Percentiles rank a stretch among this genome's conserved stretches.
phyloP scores from a whole-genome alignment of 2,329 filamentous ascomycete species.

The Stachybotrys elegans region DNA sequence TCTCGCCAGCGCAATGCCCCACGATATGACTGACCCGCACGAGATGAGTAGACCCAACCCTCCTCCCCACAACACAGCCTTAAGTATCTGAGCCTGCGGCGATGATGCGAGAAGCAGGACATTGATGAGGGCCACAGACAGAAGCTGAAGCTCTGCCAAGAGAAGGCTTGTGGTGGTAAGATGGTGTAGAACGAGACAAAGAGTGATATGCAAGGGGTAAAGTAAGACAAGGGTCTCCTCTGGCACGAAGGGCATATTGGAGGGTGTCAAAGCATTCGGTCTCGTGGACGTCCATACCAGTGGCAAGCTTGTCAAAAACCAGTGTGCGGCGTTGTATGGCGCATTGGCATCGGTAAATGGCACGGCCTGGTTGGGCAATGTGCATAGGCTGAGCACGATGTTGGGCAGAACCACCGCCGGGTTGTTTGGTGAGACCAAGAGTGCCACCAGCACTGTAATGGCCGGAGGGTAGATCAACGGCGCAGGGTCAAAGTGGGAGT shows the following conservation, averaged over 20 bases:
- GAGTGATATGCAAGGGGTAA: slow-evolving; percentile 77
- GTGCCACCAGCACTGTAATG: slow-evolving; percentile 70
- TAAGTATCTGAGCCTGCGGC: slow-evolving; percentile 79
- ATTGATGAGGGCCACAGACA: slow-evolving; percentile 79
- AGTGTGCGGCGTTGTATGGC: slow-evolving; percentile 66
- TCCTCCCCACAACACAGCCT: slow-evolving; percentile 80
- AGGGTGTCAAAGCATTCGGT: slow-evolving; percentile 28
- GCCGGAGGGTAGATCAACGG: slow-evolving; percentile 81
- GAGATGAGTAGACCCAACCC: slow-evolving; percentile 69
- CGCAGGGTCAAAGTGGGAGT: slow-evolving; percentile 81
- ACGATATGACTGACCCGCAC: slow-evolving; percentile 70
- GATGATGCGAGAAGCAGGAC: slow-evolving; percentile 72
- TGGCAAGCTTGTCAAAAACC: slow-evolving; percentile 70
- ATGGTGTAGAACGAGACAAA: slow-evolving; percentile 69
- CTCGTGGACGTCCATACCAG: slow-evolving; percentile 32
- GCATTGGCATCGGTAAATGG: slow-evolving; percentile 55
- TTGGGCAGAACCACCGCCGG: slow-evolving; percentile 66
- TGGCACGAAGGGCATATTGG: slow-evolving; percentile 28
- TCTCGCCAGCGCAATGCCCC: slow-evolving; percentile 79
- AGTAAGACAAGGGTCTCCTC: slow-evolving; percentile 59
- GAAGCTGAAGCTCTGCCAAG: slow-evolving; percentile 78
- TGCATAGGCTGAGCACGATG: slow-evolving; percentile 73
- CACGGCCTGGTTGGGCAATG: slow-evolving; percentile 68
- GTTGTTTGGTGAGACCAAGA: slow-evolving; percentile 63
- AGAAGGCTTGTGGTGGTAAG: slow-evolving; percentile 87